Conservation (phyloP, 2,329 filamentous ascomycete species). For the Sporothrix phasma region DNA sequence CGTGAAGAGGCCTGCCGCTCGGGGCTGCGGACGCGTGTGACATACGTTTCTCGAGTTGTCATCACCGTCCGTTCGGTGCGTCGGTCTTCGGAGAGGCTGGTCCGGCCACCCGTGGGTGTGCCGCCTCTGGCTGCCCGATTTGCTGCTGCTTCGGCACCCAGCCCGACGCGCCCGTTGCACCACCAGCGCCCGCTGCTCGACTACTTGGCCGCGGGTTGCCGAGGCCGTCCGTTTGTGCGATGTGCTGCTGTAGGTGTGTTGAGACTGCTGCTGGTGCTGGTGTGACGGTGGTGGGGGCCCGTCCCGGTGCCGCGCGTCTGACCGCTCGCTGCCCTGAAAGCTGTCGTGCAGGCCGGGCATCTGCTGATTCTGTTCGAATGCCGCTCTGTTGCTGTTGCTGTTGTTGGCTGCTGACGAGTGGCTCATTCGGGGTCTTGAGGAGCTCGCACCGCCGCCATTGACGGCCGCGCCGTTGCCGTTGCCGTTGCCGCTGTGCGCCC, state of each 20-base stretch:
- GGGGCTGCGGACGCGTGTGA: slow-evolving; percentile 50
- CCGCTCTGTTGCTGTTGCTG: slow-evolving; percentile 2
- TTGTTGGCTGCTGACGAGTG: slow-evolving; percentile 9
- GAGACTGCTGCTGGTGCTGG: neutral
- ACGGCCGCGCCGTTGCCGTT: slow-evolving; percentile 32
- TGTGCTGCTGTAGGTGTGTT: slow-evolving; percentile 22
- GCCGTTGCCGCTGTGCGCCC: slow-evolving; percentile 30
- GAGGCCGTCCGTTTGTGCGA: slow-evolving; percentile 50
- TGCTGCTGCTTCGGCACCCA: neutral
- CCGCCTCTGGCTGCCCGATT: slow-evolving; percentile 6
- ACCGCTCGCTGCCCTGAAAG: slow-evolving; percentile 19
- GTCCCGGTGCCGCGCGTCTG: slow-evolving; percentile 28
- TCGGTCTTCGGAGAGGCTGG: slow-evolving; percentile 36
- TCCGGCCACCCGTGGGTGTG: slow-evolving; percentile 10
- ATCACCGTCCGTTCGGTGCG: slow-evolving; percentile 45
- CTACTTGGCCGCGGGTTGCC: slow-evolving; percentile 42
- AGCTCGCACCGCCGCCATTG: slow-evolving; percentile 26
- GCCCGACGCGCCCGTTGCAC: neutral
- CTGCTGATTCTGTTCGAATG: slow-evolving; percentile 12
- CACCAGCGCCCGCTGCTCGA: slow-evolving; percentile 27
- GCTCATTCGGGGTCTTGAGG: slow-evolving; percentile 28
- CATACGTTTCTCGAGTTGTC: slow-evolving; percentile 53
- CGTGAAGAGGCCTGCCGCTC: slow-evolving; percentile 33
- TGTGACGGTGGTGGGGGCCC: slow-evolving; percentile 20
- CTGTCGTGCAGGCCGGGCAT: slow-evolving; percentile 11